These are phyloP conservation scores for Rhodotorula sp. DNA, from an alignment of 1,284 basidiomycete species.

Conservation along the genomic window DNA sequence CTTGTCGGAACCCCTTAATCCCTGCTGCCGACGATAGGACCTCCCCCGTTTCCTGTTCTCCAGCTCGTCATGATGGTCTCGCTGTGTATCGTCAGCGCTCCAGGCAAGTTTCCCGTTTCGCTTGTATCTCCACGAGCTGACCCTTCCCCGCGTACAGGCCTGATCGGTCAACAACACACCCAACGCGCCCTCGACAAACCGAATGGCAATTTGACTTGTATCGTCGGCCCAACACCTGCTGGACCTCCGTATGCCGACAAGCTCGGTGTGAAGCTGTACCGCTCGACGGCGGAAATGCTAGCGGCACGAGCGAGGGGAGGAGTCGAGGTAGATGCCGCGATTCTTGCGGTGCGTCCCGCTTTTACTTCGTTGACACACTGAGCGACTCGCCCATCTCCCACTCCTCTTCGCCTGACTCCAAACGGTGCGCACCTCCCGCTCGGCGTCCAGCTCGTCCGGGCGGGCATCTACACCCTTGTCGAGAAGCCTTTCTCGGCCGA, in stretches of 20 bases:
- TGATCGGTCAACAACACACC: constrained; percentile 39
- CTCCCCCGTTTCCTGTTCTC: too few species aligned
- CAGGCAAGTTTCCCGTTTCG: neutral
- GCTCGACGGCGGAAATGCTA: constrained; percentile 28
- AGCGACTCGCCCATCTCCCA: neutral
- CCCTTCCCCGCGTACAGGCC: constrained; percentile 13
- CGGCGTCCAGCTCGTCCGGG: constrained; percentile 22
- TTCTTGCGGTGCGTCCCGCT: constrained; percentile 28
- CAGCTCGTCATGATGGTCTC: constrained; percentile 6
- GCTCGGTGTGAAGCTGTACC: constrained; percentile 18
- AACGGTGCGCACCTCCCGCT: constrained; percentile 38
- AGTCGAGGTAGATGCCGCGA: constrained; percentile 28
- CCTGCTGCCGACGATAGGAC: too few species aligned
- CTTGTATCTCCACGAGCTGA: too few species aligned
- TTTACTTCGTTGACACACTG: neutral
- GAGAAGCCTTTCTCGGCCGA: constrained; percentile 41
- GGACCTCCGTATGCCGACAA: constrained; percentile 22
- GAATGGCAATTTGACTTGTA: constrained; percentile 18
- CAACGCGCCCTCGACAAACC: constrained; percentile 31
- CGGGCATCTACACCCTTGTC: constrained; percentile 36
- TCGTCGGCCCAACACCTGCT: constrained; percentile 38
- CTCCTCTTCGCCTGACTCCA: constrained; percentile 19
- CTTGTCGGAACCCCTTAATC: too few species aligned
- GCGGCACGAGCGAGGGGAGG: neutral
- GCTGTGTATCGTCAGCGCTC: constrained; percentile 22